Evolutionary conservation across 352 stramenopile genomes (phyloP), one percentile per base, ranked within the genome.

Genomic region (Globisporangium radiosum): DNA sequence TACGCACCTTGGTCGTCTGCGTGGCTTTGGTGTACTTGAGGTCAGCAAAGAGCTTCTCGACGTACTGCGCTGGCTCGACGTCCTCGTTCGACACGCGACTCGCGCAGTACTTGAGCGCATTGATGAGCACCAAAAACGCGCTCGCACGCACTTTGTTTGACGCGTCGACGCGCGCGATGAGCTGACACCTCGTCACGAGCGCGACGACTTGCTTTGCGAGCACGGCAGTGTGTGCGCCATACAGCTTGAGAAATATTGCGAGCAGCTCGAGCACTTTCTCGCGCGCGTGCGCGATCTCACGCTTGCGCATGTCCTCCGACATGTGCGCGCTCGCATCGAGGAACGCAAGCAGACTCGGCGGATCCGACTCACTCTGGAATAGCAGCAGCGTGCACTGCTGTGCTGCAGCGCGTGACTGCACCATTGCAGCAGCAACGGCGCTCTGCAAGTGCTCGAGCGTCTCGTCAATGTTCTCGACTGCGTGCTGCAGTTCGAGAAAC

Each of bases 11-110:
- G 2, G 76, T 80, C 1, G 78, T 90, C 49, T 92, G 81, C 3
- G 76, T 78, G 7, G 71, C 71, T 47, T 88, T 90, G 5, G 74
- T 75, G 49, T 87, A 92, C 65, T 87, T 86, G 54, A 92, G 76
- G 45, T 92, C 81, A 52, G 85, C 72, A 43, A 90, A 87, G 9
- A 92, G 65, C 56, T 90, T 90, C 36, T 87, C 78, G 47, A 78
- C 60, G 45, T 88, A 92, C 40, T 56, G 55, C 40, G 64, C 56
- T 4, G 81, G 78, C 39, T 85, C 70, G 19, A 88, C 65, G 14
- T 85, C 77, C 13, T 79, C 68, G n/a, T 58, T 73, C 5, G 69
- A 62, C 5, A 88, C 39, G 11, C 63, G 60, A 13, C 60, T 57
- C 5, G 58, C 45, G 1, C 68, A 66, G 52, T 78, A 68, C 57